These are phyloP conservation scores for Cyclotella sp. DNA, from an alignment of 108 stramenopile species.

Conservation along the genomic window DNA sequence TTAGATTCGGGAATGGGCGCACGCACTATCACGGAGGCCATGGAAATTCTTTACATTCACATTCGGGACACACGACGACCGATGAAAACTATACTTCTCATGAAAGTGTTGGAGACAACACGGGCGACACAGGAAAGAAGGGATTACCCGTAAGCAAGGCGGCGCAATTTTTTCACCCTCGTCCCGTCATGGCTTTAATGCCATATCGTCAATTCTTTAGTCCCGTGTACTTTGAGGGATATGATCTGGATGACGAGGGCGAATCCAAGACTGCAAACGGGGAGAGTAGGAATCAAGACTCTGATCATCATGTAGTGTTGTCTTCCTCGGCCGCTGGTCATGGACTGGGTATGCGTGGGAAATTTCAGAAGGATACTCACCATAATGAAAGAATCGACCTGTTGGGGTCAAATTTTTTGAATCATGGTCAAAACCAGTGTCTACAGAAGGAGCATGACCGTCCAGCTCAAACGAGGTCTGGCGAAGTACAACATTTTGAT, in stretches of 20 bases:
- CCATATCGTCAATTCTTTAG: constrained; percentile 32
- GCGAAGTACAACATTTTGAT: not conserved
- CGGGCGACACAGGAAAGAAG: not conserved
- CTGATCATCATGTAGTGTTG: not conserved
- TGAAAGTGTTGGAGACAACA: not conserved
- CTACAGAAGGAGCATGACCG: not conserved
- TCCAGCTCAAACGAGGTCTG: not conserved
- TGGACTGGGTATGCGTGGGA: not conserved
- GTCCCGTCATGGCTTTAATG: constrained; percentile 28
- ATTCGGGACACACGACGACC: not conserved
- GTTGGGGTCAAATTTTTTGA: too few relatives aligned
- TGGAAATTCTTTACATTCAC: not conserved
- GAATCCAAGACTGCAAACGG: not conserved
- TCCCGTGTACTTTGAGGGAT: constrained; percentile 18
- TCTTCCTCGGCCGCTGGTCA: not conserved
- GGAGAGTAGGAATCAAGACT: not conserved
- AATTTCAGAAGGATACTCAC: too few relatives aligned
- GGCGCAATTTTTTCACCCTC: constrained; percentile 47
- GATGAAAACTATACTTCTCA: not conserved
- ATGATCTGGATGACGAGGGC: not conserved
- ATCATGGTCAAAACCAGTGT: too few relatives aligned
- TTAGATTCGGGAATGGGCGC: not conserved
- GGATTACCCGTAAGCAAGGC: constrained; percentile 21
- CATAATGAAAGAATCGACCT: too few relatives aligned
- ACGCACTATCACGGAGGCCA: not conserved